Evolutionary conservation across 73 alveolate genomes (phyloP).

Genomic region (Effrenium voratum): DNA sequence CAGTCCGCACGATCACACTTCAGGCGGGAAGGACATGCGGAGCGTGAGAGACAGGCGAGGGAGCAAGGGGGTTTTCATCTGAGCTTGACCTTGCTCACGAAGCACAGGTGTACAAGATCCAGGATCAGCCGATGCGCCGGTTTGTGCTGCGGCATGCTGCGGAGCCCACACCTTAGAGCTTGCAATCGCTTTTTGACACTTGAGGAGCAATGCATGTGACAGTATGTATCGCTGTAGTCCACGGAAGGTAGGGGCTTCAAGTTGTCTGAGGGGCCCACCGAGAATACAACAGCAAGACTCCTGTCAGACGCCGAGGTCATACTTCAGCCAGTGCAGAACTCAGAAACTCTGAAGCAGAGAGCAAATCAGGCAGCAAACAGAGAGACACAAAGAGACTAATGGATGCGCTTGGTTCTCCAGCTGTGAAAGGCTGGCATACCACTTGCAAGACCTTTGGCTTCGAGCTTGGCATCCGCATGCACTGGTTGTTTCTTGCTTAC

Average conservation of each 20-base stretch:
- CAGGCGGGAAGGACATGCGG: constrained; percentile 83
- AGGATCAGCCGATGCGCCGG: constrained; percentile 56
- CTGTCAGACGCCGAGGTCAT: constrained; percentile 15
- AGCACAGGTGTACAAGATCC: constrained; percentile 67
- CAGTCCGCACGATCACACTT: constrained; percentile 97
- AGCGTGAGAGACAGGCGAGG: no score
- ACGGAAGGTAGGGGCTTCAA: not conserved
- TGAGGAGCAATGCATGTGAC: not conserved
- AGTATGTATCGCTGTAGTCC: no score
- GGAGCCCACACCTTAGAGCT: not conserved
- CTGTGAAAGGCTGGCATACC: constrained; percentile 56
- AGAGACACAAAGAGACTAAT: not conserved
- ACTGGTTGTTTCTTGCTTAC: not conserved
- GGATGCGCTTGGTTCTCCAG: not conserved
- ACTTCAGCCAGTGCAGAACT: constrained; percentile 58
- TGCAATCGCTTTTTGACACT: not conserved
- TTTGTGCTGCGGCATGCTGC: constrained; percentile 89
- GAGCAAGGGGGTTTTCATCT: no score
- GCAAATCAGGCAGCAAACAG: not conserved
- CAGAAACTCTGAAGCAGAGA: not conserved
- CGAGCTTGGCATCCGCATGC: not conserved
- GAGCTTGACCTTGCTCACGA: not conserved
- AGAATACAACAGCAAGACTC: not conserved
- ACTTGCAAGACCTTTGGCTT: constrained; percentile 82
- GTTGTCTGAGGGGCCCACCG: not conserved